Conservation (phyloP, 2,329 filamentous ascomycete genomes). For the Aspergillus tubingensis region DNA sequence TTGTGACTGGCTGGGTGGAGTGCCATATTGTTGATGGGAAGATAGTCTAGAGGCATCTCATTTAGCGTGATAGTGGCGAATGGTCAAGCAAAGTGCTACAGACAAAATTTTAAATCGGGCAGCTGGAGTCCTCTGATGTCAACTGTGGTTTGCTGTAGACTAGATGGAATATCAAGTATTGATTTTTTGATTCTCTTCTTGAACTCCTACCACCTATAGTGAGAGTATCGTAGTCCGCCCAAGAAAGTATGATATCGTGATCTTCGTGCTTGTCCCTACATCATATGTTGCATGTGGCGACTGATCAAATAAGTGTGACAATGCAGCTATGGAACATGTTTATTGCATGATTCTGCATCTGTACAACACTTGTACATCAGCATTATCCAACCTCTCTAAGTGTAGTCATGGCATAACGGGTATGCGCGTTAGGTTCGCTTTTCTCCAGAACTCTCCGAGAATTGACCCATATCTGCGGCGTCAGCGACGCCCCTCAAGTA, state of each 20-base stretch:
- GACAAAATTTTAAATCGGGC: neutral
- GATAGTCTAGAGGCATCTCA: neutral
- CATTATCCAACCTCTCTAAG: neutral
- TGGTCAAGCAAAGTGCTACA: neutral
- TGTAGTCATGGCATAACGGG: neutral
- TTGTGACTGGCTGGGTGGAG: conserved; percentile 10
- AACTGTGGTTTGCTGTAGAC: neutral
- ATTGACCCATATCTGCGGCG: neutral
- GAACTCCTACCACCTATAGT: too few species aligned
- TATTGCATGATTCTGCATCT: too few species aligned
- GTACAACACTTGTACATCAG: too few species aligned
- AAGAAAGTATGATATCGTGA: too few species aligned
- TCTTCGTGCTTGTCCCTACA: too few species aligned
- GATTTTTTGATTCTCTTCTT: neutral
- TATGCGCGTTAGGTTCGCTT: neutral
- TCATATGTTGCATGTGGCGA: too few species aligned
- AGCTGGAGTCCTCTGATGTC: neutral
- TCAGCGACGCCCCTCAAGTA: neutral
- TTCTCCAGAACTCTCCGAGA: neutral
- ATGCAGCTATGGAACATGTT: too few species aligned
- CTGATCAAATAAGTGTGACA: too few species aligned
- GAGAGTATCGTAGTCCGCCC: too few species aligned
- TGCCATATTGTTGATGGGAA: neutral
- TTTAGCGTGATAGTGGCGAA: neutral
- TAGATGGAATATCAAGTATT: neutral